Base-by-base conservation (phyloP, 257 asterid species). In the Fraxinus americana region DNA sequence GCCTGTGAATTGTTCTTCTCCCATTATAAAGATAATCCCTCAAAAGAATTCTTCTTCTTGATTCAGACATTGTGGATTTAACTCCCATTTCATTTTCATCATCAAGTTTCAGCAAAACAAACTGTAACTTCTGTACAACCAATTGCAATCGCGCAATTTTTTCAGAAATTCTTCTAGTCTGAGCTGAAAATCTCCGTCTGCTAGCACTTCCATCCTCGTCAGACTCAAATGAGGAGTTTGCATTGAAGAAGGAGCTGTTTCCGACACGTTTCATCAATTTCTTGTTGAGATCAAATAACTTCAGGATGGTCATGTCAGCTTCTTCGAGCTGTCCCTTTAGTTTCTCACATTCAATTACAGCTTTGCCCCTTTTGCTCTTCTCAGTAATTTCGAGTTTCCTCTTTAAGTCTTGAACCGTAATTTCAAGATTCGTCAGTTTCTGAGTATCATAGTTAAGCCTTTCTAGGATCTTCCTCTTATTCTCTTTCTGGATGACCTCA, bases 381-480 rank as follows among this genome's bases (percentile, higher is more conserved):
- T 86, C 96, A 1, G 91, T 92, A 35, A 80, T 86, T 80, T 87
- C 91, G 35, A 93, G 92, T 78, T 92, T 92, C 84, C 86, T 89
- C 91, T 85, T 94, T 87, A 96, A 77, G 80, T 91, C 98, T 34
- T 88, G 91, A 21, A 96, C 92, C 0, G 97, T 88, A 43, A 93
- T 96, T 73, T 93, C 96, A 69, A 96, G 97, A 84, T 94, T 96
- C 7, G 90, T 91, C 77, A 96, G 71, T 81, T 94, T 93, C 84
- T 92, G 97, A 52, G 91, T 92, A 59, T 94, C 98, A 0, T 96
- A 92, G 75, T 93, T 91, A 29, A 96, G 97, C 85, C 97, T 88
- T 69, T 90, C 95, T 75, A 93, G 65, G 66, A 93, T 88, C 83
- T 87, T 94, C 84, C 84, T 89, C 88, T 85, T 87, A 91, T 81